A percentile compares a stretch with the other conserved stretches of the same genome.
phyloP scores from a whole-genome alignment of 306 rosid genomes.

The Carpinus viminea region DNA sequence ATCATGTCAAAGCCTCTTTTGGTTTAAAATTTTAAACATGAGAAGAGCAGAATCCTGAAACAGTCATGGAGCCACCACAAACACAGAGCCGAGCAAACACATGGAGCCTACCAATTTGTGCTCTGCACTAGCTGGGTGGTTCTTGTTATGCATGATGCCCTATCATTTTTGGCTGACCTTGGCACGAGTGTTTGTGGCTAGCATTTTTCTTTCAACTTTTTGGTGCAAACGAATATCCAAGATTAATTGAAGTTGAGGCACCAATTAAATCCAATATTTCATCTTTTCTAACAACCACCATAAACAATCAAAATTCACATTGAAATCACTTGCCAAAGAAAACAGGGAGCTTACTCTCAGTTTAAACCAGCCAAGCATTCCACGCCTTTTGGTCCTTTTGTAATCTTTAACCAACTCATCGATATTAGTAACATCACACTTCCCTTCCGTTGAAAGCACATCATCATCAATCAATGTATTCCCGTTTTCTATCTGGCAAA shows the following conservation, averaged over 20 bases:
- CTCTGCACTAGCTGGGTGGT: too few relatives aligned
- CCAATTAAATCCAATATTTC: not conserved
- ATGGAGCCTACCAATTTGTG: not conserved
- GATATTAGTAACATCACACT: slow-evolving; percentile 54
- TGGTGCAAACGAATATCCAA: too few relatives aligned
- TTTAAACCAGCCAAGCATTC: slow-evolving; percentile 91
- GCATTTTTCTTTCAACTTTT: too few relatives aligned
- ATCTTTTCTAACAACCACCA: not conserved
- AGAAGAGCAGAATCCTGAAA: not conserved
- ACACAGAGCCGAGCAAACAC: not conserved
- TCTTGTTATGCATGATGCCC: too few relatives aligned
- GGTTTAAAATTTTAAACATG: not conserved
- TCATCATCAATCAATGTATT: slow-evolving; percentile 62
- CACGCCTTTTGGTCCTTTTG: slow-evolving; percentile 64
- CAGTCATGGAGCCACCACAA: not conserved
- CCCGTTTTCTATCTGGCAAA: slow-evolving; percentile 82
- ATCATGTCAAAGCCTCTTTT: not conserved
- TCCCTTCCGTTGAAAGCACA: slow-evolving; percentile 58
- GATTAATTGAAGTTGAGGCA: not conserved
- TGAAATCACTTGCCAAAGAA: slow-evolving; percentile 24
- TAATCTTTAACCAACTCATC: slow-evolving; percentile 74
- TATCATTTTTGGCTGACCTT: too few relatives aligned
- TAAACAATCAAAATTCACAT: not conserved
- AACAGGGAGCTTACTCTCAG: slow-evolving; percentile 44
- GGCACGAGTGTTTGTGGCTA: too few relatives aligned